Percentiles rank a stretch among this genome's conserved stretches.
Evolutionary conservation across 2,329 filamentous ascomycete species (phyloP).

Genomic region (Penicillium crustosum): DNA sequence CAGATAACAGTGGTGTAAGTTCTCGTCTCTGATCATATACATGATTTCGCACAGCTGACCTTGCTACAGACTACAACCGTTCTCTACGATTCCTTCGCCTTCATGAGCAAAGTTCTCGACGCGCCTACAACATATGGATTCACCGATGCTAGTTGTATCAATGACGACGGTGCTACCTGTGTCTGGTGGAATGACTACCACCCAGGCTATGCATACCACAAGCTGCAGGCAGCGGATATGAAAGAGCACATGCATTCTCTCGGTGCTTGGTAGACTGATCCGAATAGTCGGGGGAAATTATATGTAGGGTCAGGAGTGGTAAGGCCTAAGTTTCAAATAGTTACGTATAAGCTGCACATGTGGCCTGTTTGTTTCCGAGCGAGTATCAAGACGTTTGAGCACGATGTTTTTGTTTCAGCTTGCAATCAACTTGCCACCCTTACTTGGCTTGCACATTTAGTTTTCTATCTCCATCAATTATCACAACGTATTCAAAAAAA

Average conservation of each 20-base stretch:
- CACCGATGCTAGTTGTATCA: slow-evolving; percentile 30
- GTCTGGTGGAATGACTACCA: slow-evolving; percentile 39
- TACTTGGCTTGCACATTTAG: neutral
- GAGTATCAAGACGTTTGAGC: neutral
- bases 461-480: neutral
- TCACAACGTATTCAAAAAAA: neutral
- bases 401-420: slow-evolving; percentile 8
- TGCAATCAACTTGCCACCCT: slow-evolving; percentile 1
- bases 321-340: neutral
- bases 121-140: slow-evolving; percentile 29
- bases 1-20: slow-evolving; percentile 20
- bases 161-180: slow-evolving; percentile 30
- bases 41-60: neutral
- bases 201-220: slow-evolving; percentile 32
- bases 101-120: slow-evolving; percentile 33
- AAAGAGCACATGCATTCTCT: slow-evolving; percentile 22
- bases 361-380: neutral
- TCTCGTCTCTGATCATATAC: neutral
- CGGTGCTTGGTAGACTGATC: slow-evolving; percentile 26
- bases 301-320: neutral
- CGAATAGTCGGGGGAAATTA: neutral
- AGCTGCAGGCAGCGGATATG: slow-evolving; percentile 34
- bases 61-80: slow-evolving; percentile 24
- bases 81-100: slow-evolving; percentile 31
- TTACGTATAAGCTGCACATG: neutral